These are phyloP conservation scores for Hylodesmum podocarpum DNA, from an alignment of 306 rosid species.

Conservation along the genomic window DNA sequence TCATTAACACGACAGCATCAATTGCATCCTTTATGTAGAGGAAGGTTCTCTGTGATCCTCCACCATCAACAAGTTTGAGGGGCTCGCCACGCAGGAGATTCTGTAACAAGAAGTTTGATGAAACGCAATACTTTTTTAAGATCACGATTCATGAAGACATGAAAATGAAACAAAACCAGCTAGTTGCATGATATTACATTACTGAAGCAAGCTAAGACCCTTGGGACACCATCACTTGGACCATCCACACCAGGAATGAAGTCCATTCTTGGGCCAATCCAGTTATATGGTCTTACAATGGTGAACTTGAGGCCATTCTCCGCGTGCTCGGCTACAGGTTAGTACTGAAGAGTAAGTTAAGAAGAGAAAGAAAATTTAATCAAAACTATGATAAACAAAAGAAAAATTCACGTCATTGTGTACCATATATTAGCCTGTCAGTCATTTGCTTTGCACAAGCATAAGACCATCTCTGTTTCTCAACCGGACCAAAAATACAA, in stretches of 20 bases:
- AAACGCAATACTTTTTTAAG: not conserved
- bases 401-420: not conserved
- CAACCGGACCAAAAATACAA: constrained; percentile 79
- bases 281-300: constrained; percentile 82
- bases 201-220: constrained; percentile 90
- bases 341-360: constrained; percentile 11
- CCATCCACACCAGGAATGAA: constrained; percentile 94
- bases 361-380: not conserved
- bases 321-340: constrained; percentile 67
- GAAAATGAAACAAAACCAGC: constrained; percentile 1
- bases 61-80: constrained; percentile 90
- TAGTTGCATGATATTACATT: constrained; percentile 48
- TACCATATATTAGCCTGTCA: constrained; percentile 84
- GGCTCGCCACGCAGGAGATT: constrained; percentile 86
- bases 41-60: constrained; percentile 73
- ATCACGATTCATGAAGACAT: not conserved
- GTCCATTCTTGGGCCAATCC: constrained; percentile 98
- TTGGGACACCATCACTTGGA: constrained; percentile 87
- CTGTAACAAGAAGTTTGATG: constrained; percentile 46
- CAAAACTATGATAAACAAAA: not conserved
- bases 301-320: constrained; percentile 82
- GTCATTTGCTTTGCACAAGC: constrained; percentile 93
- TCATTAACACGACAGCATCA: constrained; percentile 84
- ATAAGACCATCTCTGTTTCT: constrained; percentile 90
- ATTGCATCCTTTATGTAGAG: constrained; percentile 81